Conservation (phyloP, 1,284 basidiomycete species). For the Heterobasidion occidentale region DNA sequence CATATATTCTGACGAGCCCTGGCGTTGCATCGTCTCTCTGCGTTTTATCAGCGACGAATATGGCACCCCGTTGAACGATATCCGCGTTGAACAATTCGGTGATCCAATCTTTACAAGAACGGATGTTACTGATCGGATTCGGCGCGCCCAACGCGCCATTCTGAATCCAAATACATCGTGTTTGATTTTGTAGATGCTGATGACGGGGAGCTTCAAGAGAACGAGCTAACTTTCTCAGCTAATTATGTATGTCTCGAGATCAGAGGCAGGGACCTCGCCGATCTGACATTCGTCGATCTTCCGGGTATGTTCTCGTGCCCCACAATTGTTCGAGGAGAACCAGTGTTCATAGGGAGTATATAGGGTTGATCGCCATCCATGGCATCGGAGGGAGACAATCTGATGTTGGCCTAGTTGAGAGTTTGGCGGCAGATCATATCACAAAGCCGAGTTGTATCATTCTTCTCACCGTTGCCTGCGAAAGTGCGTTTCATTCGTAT, state of each 20-base stretch:
- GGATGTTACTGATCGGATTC: slow-evolving; percentile 56
- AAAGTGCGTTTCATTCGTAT: slow-evolving; percentile 38
- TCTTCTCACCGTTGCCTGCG: slow-evolving; percentile 63
- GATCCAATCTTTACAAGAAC: slow-evolving; percentile 37
- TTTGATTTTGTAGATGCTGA: slow-evolving; percentile 31
- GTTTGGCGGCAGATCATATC: slow-evolving; percentile 53
- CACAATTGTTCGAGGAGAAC: not conserved
- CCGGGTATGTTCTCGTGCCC: slow-evolving; percentile 37
- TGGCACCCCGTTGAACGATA: slow-evolving; percentile 33
- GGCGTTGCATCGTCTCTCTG: slow-evolving; percentile 52
- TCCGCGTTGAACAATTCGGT: slow-evolving; percentile 44
- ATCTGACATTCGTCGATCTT: slow-evolving; percentile 65
- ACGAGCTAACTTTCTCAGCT: slow-evolving; percentile 48
- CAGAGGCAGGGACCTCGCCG: slow-evolving; percentile 56
- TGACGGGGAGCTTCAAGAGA: slow-evolving; percentile 17
- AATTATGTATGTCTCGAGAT: slow-evolving; percentile 63
- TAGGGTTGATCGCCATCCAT: slow-evolving; percentile 61
- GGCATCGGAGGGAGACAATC: slow-evolving; percentile 36
- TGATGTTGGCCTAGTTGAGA: slow-evolving; percentile 59
- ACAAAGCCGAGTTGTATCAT: slow-evolving; percentile 59
- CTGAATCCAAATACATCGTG: slow-evolving; percentile 44
- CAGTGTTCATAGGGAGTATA: not conserved
- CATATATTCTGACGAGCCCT: slow-evolving; percentile 32
- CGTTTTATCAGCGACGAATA: slow-evolving; percentile 38
- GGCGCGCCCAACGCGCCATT: slow-evolving; percentile 65